Percentiles rank a stretch among this genome's conserved stretches.
Evolutionary conservation across 1,139 yeast species (phyloP).

Genomic region (Saccharomycopsis crataegensis): DNA sequence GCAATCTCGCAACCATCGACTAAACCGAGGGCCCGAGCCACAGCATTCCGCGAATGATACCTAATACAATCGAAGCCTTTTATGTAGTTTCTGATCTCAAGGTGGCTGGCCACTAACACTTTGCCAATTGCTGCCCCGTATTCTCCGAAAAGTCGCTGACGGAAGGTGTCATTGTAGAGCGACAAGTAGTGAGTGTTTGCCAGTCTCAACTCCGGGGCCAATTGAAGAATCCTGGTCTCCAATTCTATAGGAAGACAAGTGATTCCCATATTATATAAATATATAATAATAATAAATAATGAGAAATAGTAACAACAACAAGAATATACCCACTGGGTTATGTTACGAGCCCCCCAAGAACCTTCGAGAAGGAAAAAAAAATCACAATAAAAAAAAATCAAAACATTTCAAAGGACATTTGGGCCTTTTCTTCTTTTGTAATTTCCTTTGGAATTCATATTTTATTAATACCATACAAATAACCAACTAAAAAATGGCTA

Average conservation of each 20-base stretch:
- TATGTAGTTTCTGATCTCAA: slow-evolving; percentile 1
- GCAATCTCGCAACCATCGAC: slow-evolving; percentile 18
- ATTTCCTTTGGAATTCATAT: no score
- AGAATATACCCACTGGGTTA: no score
- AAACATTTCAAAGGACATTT: no score
- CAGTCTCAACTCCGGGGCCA: slow-evolving; percentile 35
- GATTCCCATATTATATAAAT: background rate
- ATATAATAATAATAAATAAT: no score
- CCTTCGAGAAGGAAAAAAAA: no score
- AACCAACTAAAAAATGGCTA: background rate
- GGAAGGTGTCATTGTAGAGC: slow-evolving; percentile 45
- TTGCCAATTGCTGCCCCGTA: slow-evolving; percentile 20
- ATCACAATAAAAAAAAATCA: no score
- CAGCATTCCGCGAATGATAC: background rate
- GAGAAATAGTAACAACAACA: no score
- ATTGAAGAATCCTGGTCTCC: slow-evolving; percentile 34
- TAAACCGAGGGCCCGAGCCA: slow-evolving; percentile 10
- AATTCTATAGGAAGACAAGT: slow-evolving; percentile 42
- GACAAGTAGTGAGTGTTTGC: slow-evolving; percentile 36
- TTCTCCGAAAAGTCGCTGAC: slow-evolving; percentile 32
- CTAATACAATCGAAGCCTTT: slow-evolving; percentile 6
- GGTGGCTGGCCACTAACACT: background rate
- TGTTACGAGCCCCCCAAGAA: no score
- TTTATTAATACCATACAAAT: no score
- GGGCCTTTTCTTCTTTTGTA: no score